A percentile compares a stretch with the other conserved stretches of the same genome.
phyloP scores from a whole-genome alignment of 306 rosid genomes.

The Corylus americana region DNA sequence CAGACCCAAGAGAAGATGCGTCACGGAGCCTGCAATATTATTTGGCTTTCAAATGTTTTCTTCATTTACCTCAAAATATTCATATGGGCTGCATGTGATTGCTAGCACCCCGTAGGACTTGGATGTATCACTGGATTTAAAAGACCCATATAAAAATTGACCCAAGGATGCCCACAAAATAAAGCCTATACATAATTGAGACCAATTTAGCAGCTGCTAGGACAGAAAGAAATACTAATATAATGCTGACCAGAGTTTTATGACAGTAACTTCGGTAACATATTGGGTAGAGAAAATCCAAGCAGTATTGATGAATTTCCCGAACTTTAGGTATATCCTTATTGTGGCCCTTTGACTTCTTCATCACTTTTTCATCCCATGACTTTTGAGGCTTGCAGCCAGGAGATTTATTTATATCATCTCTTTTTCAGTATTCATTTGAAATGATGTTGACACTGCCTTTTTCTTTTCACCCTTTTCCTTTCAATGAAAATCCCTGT shows the following conservation, averaged over 20 bases:
- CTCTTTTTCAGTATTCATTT: not conserved
- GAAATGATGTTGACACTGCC: not conserved
- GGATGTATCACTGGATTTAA: not conserved
- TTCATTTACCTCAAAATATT: not conserved
- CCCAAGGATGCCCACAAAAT: not conserved
- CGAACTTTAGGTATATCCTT: not conserved
- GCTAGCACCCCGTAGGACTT: not conserved
- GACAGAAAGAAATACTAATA: not conserved
- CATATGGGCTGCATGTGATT: not conserved
- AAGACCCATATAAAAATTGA: not conserved
- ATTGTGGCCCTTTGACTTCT: not conserved
- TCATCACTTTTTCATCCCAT: not conserved
- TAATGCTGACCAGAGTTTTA: not conserved
- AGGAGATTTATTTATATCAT: not conserved
- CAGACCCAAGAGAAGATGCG: not conserved
- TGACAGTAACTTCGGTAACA: not conserved
- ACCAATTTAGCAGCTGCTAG: not conserved
- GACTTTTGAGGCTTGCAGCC: conserved; percentile 4
- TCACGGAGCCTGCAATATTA: not conserved
- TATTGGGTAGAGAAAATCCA: not conserved
- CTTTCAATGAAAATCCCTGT: not conserved
- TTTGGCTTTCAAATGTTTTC: not conserved
- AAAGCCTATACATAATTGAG: not conserved
- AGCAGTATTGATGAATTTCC: not conserved
- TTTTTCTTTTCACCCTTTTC: not conserved